Conservation (phyloP, 345 rosid genomes). For the Rhodamnia rubescens region DNA sequence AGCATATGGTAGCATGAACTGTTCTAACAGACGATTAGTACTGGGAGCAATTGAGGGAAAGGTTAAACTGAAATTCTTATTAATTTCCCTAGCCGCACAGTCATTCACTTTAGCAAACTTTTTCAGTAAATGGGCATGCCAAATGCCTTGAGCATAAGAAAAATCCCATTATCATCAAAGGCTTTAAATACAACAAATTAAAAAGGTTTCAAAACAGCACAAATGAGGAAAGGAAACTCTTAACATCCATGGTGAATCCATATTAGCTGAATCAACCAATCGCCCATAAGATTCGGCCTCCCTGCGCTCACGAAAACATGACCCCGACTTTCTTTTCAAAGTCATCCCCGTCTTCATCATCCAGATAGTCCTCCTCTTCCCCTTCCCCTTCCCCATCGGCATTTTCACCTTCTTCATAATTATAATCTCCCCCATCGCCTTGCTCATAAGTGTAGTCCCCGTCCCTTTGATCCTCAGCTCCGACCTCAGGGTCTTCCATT, state of each 20-base stretch:
- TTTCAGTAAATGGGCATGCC: background rate
- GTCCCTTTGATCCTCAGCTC: conserved; percentile 38
- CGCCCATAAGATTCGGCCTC: background rate
- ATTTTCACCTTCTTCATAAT: conserved; percentile 59
- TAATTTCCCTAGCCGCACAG: background rate
- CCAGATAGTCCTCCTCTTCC: conserved; percentile 38
- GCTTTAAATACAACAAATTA: background rate
- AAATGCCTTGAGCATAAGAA: background rate
- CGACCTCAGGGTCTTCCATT: conserved; percentile 36
- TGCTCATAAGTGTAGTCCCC: conserved; percentile 41
- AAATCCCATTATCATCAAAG: background rate
- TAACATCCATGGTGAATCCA: background rate
- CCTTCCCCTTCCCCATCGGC: conserved; percentile 15
- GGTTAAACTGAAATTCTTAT: background rate
- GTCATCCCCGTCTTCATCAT: conserved; percentile 57
- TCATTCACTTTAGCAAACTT: background rate
- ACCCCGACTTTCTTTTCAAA: conserved; percentile 55
- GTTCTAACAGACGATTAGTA: background rate
- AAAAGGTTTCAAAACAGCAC: background rate
- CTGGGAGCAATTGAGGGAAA: background rate
- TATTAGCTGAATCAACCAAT: background rate
- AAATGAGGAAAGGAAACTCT: background rate
- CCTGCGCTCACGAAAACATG: conserved; percentile 32
- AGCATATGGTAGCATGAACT: background rate
- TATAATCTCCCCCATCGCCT: conserved; percentile 59